Percentiles rank a stretch among this genome's conserved stretches.
phyloP scores from a whole-genome alignment of 1,284 basidiomycete species.

The Sporisorium graminicola region DNA sequence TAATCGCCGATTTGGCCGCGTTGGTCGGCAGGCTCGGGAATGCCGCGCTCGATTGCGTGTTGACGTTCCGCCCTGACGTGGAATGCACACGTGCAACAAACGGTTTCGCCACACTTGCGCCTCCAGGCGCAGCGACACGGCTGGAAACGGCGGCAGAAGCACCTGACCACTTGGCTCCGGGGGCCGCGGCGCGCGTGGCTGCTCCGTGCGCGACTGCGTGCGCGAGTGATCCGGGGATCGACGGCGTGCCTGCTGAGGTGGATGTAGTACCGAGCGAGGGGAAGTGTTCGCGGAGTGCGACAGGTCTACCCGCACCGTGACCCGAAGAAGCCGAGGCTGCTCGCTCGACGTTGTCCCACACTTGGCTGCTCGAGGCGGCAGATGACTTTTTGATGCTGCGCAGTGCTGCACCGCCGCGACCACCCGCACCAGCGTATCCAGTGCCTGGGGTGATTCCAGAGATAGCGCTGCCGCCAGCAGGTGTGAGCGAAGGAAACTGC shows the following conservation, averaged over 20 bases:
- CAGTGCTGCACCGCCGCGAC: conserved; percentile 71
- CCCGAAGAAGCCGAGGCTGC: conserved; percentile 74
- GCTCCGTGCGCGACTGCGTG: conserved; percentile 45
- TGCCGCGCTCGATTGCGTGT: conserved; percentile 21
- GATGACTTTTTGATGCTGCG: conserved; percentile 82
- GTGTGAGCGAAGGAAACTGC: conserved; percentile 60
- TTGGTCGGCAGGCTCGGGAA: conserved; percentile 64
- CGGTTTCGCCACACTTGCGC: conserved; percentile 19
- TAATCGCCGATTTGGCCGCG: conserved; percentile 37
- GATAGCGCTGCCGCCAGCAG: background rate
- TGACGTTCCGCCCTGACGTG: conserved; percentile 10
- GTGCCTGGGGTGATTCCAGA: background rate
- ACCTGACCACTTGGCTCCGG: conserved; percentile 22
- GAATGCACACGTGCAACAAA: conserved; percentile 33
- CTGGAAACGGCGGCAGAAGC: background rate
- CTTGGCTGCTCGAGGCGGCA: conserved; percentile 76
- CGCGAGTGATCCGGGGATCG: conserved; percentile 57
- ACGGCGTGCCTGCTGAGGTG: conserved; percentile 3
- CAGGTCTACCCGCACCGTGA: conserved; percentile 35
- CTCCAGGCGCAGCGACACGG: background rate
- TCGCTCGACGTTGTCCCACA: conserved; percentile 88
- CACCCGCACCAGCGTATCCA: conserved; percentile 24
- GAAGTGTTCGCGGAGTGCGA: conserved; percentile 50
- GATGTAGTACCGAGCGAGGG: conserved; percentile 40
- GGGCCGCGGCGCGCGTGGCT: conserved; percentile 7